phyloP scores from a whole-genome alignment of 2,329 filamentous ascomycete genomes.

The Pseudogymnoascus sp. region DNA sequence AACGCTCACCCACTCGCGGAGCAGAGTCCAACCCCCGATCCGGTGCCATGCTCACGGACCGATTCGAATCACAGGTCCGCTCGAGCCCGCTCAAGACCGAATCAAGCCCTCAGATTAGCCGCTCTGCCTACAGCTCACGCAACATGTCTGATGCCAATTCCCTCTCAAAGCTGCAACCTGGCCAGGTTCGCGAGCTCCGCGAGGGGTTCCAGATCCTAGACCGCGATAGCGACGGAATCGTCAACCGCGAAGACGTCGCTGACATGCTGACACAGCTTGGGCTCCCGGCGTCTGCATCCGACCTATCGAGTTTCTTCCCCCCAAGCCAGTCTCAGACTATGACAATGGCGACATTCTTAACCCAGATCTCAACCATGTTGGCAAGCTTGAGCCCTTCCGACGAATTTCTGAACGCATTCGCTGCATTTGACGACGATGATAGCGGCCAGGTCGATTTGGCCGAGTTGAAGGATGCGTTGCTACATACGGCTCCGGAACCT shows the following conservation, averaged over 20 bases:
- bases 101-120: slow-evolving; percentile 25
- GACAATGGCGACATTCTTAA: slow-evolving; percentile 77
- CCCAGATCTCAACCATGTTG: slow-evolving; percentile 67
- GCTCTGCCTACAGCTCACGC: slow-evolving; percentile 21
- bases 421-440: slow-evolving; percentile 92
- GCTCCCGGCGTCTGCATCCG: slow-evolving; percentile 60
- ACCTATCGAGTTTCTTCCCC: slow-evolving; percentile 77
- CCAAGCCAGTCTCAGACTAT: slow-evolving; percentile 62
- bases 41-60: slow-evolving; percentile 20
- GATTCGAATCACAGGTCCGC: slow-evolving; percentile 9
- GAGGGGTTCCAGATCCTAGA: slow-evolving; percentile 94
- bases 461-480: slow-evolving; percentile 72
- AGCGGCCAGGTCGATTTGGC: slow-evolving; percentile 82
- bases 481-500: slow-evolving; percentile 72
- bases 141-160: slow-evolving; percentile 36
- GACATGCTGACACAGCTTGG: slow-evolving; percentile 83
- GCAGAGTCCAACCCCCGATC: slow-evolving; percentile 22
- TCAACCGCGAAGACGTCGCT: slow-evolving; percentile 74
- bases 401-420: slow-evolving; percentile 83
- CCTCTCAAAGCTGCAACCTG: slow-evolving; percentile 65
- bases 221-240: slow-evolving; percentile 73
- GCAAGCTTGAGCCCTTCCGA: slow-evolving; percentile 65
- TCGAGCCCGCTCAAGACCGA: slow-evolving; percentile 24
- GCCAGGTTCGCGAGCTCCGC: slow-evolving; percentile 77
- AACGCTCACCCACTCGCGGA: slow-evolving; percentile 26